Evolutionary conservation across 2,329 filamentous ascomycete genomes (phyloP), one percentile per base, ranked within the genome.

Genomic region (Aspergillus neotritici): DNA sequence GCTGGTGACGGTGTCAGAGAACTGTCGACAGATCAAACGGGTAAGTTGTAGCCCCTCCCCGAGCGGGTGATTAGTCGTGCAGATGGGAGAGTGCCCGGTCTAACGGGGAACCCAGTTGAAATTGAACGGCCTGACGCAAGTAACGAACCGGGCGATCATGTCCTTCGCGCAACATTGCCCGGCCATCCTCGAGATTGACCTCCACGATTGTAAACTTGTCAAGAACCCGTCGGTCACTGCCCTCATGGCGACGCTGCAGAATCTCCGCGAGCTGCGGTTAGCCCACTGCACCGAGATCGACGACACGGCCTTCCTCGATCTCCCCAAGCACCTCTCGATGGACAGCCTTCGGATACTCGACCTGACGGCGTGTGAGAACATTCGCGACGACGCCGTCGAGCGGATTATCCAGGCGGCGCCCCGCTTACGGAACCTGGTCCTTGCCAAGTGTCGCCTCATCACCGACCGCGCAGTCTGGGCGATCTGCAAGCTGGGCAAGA

Each of bases 151-250:
- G 37, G 84, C 89, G 5, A 83, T 97, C 50, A 73, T 87, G 46
- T 86, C 89, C 3, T 94, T 98, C 62, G 91, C 93, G 5, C 75
- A 83, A 35, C 80, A 94, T 66, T 96, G 91, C 63, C 87, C 83
- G 10, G 91, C 95, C 53, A 89, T 98, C 28, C 82, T 98, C 49
- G 93, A 98, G 66, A 95, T 98, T 49, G 93, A 98, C 63, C 78
- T 98, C 11, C 87, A 95, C 55, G 85, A 88, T 55, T 94, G 93
- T 71, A 77, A 74, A 42, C 77, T 82, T 35, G 82, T 98, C 52
- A 86, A 86, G 49, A 93, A 94, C 61, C 78, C 82, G 16, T 87
- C 93, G 1, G 79, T 98, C 37, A 91, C 87, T 0, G 79, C 84
- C 2, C 78, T 98, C 11, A 76, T 98, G 37, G 77, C 80, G 15